Evolutionary conservation across 305 asterid species (phyloP).

Genomic region (Coffea humblotiana): DNA sequence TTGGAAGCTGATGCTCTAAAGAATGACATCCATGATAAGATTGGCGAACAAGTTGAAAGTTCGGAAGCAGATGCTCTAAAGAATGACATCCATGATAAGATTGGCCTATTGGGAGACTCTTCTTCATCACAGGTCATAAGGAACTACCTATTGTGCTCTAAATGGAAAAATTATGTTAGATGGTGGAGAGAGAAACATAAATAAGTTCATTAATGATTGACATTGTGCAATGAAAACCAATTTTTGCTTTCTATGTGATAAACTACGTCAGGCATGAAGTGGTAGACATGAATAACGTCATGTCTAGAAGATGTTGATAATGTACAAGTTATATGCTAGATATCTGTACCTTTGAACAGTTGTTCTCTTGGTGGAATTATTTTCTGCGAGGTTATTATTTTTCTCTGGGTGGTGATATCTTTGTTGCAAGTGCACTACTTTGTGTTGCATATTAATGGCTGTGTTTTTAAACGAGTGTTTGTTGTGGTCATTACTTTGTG

Average conservation of each 20-base stretch:
- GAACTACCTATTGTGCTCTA: neutral
- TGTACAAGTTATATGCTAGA: neutral
- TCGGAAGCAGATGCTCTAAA: constrained; percentile 34
- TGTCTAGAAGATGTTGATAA: neutral
- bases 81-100: constrained; percentile 42
- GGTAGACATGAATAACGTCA: neutral
- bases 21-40: constrained; percentile 42
- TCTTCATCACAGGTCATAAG: constrained; percentile 45
- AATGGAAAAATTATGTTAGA: neutral
- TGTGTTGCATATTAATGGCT: neutral
- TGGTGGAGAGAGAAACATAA: neutral
- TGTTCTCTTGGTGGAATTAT: neutral
- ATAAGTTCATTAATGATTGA: neutral
- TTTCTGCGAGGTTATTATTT: neutral
- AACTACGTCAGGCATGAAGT: neutral
- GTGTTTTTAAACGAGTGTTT: neutral
- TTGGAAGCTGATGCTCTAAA: constrained; percentile 34
- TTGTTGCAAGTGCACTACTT: neutral
- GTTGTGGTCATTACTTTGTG: too few relatives aligned
- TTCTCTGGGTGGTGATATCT: neutral
- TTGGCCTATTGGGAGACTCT: constrained; percentile 48
- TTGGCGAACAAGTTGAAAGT: constrained; percentile 39
- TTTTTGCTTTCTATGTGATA: neutral
- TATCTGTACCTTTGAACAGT: neutral
- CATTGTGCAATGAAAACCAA: neutral